Conservation (phyloP, 108 stramenopile genomes). For the Pseudonitzschia pungens region DNA sequence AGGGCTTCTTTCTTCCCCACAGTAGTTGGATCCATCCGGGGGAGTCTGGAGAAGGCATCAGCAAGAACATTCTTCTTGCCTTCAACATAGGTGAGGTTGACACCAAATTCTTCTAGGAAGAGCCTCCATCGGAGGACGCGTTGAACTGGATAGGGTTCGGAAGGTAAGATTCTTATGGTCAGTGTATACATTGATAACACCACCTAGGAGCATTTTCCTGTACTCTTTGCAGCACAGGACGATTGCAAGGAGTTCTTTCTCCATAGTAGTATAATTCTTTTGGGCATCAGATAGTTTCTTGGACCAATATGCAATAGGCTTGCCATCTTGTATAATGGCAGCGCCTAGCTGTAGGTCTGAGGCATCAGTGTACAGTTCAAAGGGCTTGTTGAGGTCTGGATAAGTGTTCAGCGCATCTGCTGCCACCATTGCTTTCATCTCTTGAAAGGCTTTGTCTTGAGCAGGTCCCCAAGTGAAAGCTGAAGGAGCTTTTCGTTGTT, state of each 20-base stretch:
- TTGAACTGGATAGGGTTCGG: neutral
- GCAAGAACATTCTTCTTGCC: neutral
- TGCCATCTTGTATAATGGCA: too few species aligned
- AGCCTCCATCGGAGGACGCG: neutral
- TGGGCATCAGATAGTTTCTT: conserved; percentile 1
- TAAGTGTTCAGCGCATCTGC: conserved; percentile 34
- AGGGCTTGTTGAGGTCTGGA: conserved; percentile 44
- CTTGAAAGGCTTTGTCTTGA: conserved; percentile 31
- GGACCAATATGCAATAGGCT: too few species aligned
- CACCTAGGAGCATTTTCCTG: neutral
- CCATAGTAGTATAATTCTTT: conserved; percentile 36
- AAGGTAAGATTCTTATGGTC: neutral
- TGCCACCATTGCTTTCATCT: conserved; percentile 46
- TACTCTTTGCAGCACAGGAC: neutral
- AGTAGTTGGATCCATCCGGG: neutral
- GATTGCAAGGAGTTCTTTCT: conserved; percentile 38
- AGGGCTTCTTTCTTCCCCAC: neutral
- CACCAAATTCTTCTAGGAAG: neutral
- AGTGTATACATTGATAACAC: too few species aligned
- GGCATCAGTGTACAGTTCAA: conserved; percentile 53
- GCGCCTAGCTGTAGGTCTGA: conserved; percentile 14
- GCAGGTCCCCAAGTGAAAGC: neutral
- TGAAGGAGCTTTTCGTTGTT: too few species aligned
- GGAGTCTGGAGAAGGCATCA: neutral
- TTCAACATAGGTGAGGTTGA: neutral